Base-by-base conservation (phyloP, 371 early-diverging fungal species). In the Batkoa obscura region DNA sequence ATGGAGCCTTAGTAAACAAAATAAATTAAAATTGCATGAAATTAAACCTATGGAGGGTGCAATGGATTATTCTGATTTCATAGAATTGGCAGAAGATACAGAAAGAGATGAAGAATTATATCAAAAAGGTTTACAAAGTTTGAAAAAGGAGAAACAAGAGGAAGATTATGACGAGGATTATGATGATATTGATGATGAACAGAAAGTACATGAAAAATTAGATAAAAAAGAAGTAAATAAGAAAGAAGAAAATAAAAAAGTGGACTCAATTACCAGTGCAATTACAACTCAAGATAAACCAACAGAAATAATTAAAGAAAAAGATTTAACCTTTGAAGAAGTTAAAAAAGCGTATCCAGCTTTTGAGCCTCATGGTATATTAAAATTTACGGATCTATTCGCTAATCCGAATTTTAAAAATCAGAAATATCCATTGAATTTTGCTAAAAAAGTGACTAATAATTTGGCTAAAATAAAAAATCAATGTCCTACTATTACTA, bases 61-160 rank as follows among this genome's bases (percentile, higher is more conserved):
- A 3, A 65, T 86, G 0, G 89, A 91, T 66, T 91, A 74, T 62
- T 84, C 83, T 0, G 84, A 85, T 58, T 77, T 82, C 61, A 73
- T 83, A 60, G 91, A 90, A 60, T 64, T 83, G 6, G 84, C 80
- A 3, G 88, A 86, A 57, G 76, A 74, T 37, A 60, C 67, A 3
- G 60, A 46, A 43, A 38, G 36, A 15, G 43, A 31, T 10, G n/a
- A n/a, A n/a, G n/a, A n/a, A n/a, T n/a, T n/a, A n/a, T n/a, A n/a
- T 4, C 34, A 52, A 37, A 17, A 23, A 15, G 1, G 13, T 17
- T 23, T n/a, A 32, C 8, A 36, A 23, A 15, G 17, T 37, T 12
- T 15, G 9, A 15, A 37, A 17, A 30, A 32, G 13, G 13, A 8
- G n/a, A 30, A 39, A 37, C n/a, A n/a, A n/a, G n/a, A n/a, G n/a